Conservation (phyloP, 164 flowering plant species). For the Dillenia suffruticosa region DNA sequence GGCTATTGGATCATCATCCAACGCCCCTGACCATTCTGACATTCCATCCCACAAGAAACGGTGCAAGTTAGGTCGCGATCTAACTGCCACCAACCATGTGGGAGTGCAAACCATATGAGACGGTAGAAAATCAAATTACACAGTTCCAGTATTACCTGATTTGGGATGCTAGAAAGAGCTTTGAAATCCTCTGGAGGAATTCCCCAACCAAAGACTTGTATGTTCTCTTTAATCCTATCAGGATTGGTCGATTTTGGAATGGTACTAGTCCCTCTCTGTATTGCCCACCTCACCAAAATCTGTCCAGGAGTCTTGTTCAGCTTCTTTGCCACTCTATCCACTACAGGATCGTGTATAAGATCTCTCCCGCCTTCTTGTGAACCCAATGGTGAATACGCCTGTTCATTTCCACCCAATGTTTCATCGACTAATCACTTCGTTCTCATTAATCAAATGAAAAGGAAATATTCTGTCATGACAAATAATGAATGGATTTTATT, state of each 20-base stretch:
- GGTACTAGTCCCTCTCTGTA: slow-evolving; percentile 46
- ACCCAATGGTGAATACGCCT: slow-evolving; percentile 44
- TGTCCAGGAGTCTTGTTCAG: slow-evolving; percentile 48
- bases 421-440: no score
- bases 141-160: slow-evolving; percentile 18
- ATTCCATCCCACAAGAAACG: no score
- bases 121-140: no score
- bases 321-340: slow-evolving; percentile 36
- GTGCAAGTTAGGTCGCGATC: no score
- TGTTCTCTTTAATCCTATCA: slow-evolving; percentile 36
- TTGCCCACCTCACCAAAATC: slow-evolving; percentile 42
- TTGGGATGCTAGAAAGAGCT: slow-evolving; percentile 22
- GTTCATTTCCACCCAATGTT: background rate
- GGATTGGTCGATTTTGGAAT: slow-evolving; percentile 37
- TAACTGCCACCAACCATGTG: no score
- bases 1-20: no score
- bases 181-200: slow-evolving; percentile 39
- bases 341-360: slow-evolving; percentile 32
- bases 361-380: slow-evolving; percentile 30
- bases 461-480: no score
- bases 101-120: no score
- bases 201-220: slow-evolving; percentile 37
- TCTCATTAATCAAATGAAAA: no score
- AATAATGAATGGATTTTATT: no score
- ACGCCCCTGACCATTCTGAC: no score